Conservation (phyloP, 805 yeast genomes). For the Schizosaccharomyces lindneri region DNA sequence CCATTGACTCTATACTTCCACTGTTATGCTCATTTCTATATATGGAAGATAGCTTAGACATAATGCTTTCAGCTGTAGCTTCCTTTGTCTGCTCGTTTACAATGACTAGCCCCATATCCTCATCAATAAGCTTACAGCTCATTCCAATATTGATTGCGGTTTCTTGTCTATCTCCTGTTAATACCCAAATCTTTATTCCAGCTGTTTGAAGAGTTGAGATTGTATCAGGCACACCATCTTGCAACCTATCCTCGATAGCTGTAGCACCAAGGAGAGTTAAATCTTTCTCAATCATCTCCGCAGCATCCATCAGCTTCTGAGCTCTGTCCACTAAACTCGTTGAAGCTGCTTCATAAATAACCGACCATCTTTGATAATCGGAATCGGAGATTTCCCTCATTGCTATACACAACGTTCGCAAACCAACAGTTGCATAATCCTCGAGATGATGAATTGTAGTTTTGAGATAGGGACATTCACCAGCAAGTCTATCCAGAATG, state of each 20-base stretch:
- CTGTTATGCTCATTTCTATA: slow-evolving; percentile 8
- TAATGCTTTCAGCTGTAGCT: slow-evolving; percentile 48
- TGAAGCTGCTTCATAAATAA: slow-evolving; percentile 49
- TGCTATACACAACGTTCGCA: slow-evolving; percentile 84
- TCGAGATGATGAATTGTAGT: slow-evolving; percentile 71
- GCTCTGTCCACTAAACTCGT: slow-evolving; percentile 55
- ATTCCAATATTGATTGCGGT: slow-evolving; percentile 96
- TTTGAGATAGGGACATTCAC: slow-evolving; percentile 50
- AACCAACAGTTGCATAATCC: slow-evolving; percentile 89
- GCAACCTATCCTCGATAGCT: slow-evolving; percentile 92
- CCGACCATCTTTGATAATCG: slow-evolving; percentile 53
- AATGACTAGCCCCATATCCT: slow-evolving; percentile 80
- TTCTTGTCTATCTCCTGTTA: slow-evolving; percentile 96
- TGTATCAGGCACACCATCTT: slow-evolving; percentile 96
- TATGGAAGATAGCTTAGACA: slow-evolving; percentile 53
- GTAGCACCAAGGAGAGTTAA: slow-evolving; percentile 80
- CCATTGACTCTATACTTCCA: slow-evolving; percentile 54
- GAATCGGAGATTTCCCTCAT: slow-evolving; percentile 51
- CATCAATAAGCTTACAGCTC: slow-evolving; percentile 84
- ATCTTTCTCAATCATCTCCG: slow-evolving; percentile 64
- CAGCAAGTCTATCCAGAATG: slow-evolving; percentile 57
- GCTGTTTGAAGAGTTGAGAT: slow-evolving; percentile 88
- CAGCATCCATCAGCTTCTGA: slow-evolving; percentile 59
- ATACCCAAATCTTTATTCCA: slow-evolving; percentile 90
- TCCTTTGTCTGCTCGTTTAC: slow-evolving; percentile 67